phyloP scores from a whole-genome alignment of 2,329 filamentous ascomycete species.

The Aspergillus vadensis region DNA sequence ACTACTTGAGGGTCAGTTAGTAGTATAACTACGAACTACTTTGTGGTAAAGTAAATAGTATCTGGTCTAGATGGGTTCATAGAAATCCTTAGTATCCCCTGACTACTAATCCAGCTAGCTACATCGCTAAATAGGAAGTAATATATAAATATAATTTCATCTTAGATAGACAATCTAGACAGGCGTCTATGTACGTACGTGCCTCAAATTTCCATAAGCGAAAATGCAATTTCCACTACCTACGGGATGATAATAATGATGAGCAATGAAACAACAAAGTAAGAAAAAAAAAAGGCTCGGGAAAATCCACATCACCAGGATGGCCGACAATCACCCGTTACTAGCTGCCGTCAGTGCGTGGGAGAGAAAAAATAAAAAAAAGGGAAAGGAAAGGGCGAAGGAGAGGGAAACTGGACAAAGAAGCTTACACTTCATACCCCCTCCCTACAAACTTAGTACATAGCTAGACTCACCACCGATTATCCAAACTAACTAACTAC shows the following conservation, averaged over 20 bases:
- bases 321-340: slow-evolving; percentile 22
- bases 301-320: slow-evolving; percentile 1
- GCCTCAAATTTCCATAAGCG: no score
- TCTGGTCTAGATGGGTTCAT: background rate
- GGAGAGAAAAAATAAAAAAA: background rate
- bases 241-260: no score
- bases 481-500: no score
- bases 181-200: no score
- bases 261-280: background rate
- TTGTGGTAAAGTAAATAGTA: no score
- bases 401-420: background rate
- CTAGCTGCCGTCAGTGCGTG: slow-evolving; percentile 18
- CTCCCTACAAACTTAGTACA: background rate
- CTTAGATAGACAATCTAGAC: no score
- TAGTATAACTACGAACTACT: no score
- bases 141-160: no score
- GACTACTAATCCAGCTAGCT: no score
- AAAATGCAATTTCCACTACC: background rate
- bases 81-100: no score
- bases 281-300: background rate
- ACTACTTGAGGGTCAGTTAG: background rate
- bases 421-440: background rate
- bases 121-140: no score
- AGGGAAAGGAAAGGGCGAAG: background rate
- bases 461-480: background rate